Percentiles rank a stretch among this genome's conserved stretches.
Conservation (phyloP, 805 yeast genomes). For the Sugiyamaella lignohabitans region DNA sequence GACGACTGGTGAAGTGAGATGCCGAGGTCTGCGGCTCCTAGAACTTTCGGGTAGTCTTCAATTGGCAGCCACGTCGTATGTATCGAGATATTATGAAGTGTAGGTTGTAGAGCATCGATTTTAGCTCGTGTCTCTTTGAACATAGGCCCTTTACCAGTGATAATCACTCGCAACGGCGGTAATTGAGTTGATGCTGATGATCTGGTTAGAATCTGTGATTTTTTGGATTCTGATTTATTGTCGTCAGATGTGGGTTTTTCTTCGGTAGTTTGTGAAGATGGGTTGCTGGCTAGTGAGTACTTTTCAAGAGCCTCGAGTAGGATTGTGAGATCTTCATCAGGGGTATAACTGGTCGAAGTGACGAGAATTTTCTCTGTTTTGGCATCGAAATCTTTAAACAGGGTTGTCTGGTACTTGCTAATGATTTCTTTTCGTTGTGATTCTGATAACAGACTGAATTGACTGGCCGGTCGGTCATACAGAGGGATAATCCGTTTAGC, state of each 20-base stretch:
- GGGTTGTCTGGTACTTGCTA: constrained; percentile 27
- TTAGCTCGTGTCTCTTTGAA: constrained; percentile 44
- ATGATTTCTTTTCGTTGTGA: constrained; percentile 31
- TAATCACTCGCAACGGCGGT: constrained; percentile 57
- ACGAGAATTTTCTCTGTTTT: constrained; percentile 57
- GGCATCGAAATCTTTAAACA: constrained; percentile 34
- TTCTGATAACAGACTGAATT: constrained; percentile 39
- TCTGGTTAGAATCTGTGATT: too few species aligned
- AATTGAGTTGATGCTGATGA: constrained; percentile 22
- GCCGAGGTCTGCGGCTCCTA: constrained; percentile 78
- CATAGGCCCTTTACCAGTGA: constrained; percentile 97
- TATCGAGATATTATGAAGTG: constrained; percentile 43
- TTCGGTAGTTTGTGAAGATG: constrained; percentile 1
- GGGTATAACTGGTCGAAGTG: constrained; percentile 90
- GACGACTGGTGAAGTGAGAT: constrained; percentile 86
- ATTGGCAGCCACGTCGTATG: constrained; percentile 68
- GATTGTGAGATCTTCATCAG: constrained; percentile 81
- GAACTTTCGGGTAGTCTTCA: constrained; percentile 70
- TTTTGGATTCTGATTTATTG: too few species aligned
- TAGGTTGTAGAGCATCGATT: constrained; percentile 40
- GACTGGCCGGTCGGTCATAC: constrained; percentile 79
- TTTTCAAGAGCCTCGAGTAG: constrained; percentile 60
- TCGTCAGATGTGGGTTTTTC: background rate
- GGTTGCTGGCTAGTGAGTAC: constrained; percentile 50
- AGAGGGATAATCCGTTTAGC: constrained; percentile 50